Evolutionary conservation across 2,329 filamentous ascomycete genomes (phyloP), one percentile per base, ranked within the genome.

Genomic region (Cladosporium cucumerinum): DNA sequence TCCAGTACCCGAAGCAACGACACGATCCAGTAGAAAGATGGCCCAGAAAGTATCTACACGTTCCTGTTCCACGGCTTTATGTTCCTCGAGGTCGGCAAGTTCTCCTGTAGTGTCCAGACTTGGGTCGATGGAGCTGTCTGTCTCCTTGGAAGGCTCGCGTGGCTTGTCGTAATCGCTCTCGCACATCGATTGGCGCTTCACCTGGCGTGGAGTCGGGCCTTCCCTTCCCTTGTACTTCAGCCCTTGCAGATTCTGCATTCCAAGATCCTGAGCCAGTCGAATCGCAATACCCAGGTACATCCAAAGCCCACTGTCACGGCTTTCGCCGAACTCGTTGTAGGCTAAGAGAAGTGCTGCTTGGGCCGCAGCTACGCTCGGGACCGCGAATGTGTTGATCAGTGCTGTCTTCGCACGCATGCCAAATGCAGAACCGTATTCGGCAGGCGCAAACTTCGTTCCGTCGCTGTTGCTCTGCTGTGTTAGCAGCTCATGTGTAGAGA

Each of bases 231-330:
- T 82, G 63, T 85, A 83, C 66, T 80, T 83, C 48, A 96, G 83
- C 0, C 92, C 92, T 68, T 93, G 89, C 18, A 90, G 82, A 68
- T 93, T 96, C 70, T 94, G 91, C 68, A 96, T 82, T 0, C 93
- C 92, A 11, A 96, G 78, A 72, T 93, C 89, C 66, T 91, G 86
- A 0, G 89, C 89, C 87, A 93, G 90, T 5, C 92, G 88, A 66
- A 96, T 96, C 0, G 92, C 89, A 60, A 94, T 88, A 0, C 92
- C 93, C 1, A 96, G 82, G 73, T 96, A 96, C 92, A 96, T 96
- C 92, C 93, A 97, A 7, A 97, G 78, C 0, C 92, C 91, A 74
- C 92, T 96, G 72, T 96, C 93, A 71, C 93, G 91, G 69, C 92
- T 91, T 12, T 91, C 90, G 1, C 92, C 93, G 70, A 97, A 96